Base-by-base conservation (phyloP, 192 early-diverging fungal species). In the Lobulomyces angularis region DNA sequence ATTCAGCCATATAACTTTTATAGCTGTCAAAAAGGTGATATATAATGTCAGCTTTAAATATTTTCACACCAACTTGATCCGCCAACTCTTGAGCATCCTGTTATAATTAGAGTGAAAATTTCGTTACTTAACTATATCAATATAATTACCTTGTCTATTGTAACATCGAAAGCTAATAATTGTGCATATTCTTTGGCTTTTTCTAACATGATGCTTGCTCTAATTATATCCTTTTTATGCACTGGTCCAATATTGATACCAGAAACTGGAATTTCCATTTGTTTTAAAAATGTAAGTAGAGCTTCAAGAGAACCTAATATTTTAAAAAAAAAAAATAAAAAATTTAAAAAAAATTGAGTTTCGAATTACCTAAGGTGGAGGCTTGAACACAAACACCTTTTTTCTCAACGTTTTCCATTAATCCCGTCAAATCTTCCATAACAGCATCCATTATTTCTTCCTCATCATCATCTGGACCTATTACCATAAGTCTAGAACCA, bases 301-400 rank as follows among this genome's bases (percentile, higher is more conserved):
- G 95, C 95, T 67, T 98, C 92, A 19, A 98, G 67, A 0, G 95
- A 96, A 34, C 95, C 95, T n/a, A n/a, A n/a, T n/a, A n/a, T n/a
- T n/a, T n/a, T n/a, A n/a, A n/a, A n/a, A n/a, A n/a, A n/a, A n/a
- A n/a, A n/a, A n/a, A n/a, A n/a, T n/a, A n/a, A n/a, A n/a, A n/a
- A n/a, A n/a, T n/a, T n/a, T n/a, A n/a, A n/a, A n/a, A n/a, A n/a
- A n/a, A n/a, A n/a, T n/a, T n/a, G n/a, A n/a, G n/a, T n/a, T n/a
- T n/a, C n/a, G n/a, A n/a, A n/a, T n/a, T n/a, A n/a, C n/a, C n/a
- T 29, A 96, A 67, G 20, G 95, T 98, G 9, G 92, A 96, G 1
- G 95, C 95, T 57, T 98, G 92, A 8, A 98, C 95, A 58, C 84
- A 91, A 20, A 96, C 95, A 66, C 95, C 95, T 23, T 75, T 71